Base-by-base conservation (phyloP, 2,329 filamentous ascomycete genomes). In the Phoma herbarum region DNA sequence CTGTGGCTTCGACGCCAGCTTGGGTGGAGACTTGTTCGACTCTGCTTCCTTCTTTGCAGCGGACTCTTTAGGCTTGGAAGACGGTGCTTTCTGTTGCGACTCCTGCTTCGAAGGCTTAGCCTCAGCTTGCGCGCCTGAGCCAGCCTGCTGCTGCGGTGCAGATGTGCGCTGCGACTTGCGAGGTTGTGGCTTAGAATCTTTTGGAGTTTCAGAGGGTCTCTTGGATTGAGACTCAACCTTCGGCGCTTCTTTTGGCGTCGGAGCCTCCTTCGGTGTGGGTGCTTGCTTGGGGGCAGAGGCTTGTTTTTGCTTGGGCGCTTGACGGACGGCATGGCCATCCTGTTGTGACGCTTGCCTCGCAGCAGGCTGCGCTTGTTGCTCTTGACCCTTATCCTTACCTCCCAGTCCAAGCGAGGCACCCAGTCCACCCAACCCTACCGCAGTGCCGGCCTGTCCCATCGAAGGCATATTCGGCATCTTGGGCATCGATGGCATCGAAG, bases 391-490 rank as follows among this genome's bases (percentile, higher is more conserved):
- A 9, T 59, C 62, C 51, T 62, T 60, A 37, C 29, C 49, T 35
- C 70, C 56, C 44, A 58, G 56, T 39, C 62, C 64, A 45, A 75
- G 47, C 7, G 71, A 70, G 31, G 69, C 70, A 12, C 71, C 72
- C 18, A 73, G 18, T 2, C 71, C 70, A 28, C 68, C 72, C 18
- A 74, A 41, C 2, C 72, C 71, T 4, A 69, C 20, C 9, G 64
- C 64, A 54, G 60, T 59, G 8, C 61, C 63, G 25, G 57, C 57
- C 23, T 62, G 56, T 4, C 52, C 59, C 56, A 54, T 51, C 14
- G 56, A 59, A 20, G 67, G 66, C 63, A 70, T 69, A 1, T 59
- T 63, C 7, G 71, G 71, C 66, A 75, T 74, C 2, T 60, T 59
- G 9, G 69, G 69, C 66, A 70, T 63, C 8, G 46, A 59, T 1